Percentiles rank a stretch among this genome's conserved stretches.
phyloP scores from a whole-genome alignment of 257 asterid genomes.

The Solanum pennellii region DNA sequence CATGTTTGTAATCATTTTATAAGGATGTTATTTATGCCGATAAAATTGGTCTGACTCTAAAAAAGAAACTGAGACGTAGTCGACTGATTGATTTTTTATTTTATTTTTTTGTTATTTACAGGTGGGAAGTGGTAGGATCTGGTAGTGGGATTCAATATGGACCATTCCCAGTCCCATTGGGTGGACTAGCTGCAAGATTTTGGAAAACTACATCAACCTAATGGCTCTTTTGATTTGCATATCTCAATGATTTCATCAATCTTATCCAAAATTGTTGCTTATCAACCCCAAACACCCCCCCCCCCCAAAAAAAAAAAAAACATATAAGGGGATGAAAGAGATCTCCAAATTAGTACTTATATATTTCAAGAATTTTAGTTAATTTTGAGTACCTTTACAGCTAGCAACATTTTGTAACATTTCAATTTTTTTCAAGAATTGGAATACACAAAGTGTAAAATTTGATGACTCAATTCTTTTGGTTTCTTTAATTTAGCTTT shows the following conservation, averaged over 20 bases:
- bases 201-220: constrained; percentile 24
- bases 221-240: neutral
- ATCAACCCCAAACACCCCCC: neutral
- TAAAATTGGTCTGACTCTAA: neutral
- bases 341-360: neutral
- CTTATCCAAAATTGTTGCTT: constrained; percentile 1
- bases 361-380: neutral
- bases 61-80: neutral
- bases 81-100: neutral
- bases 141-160: constrained; percentile 52
- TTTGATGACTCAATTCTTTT: constrained; percentile 1
- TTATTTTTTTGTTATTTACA: constrained; percentile 24
- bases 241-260: constrained; percentile 4
- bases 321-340: neutral
- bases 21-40: neutral
- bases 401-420: constrained; percentile 12
- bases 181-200: constrained; percentile 72
- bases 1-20: neutral
- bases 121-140: constrained; percentile 67
- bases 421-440: constrained; percentile 7
- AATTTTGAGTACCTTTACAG: constrained; percentile 19
- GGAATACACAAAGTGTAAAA: constrained; percentile 3
- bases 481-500: neutral
- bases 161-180: constrained; percentile 73
- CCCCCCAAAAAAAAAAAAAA: neutral